These are phyloP conservation scores for Fusarium tricinctum DNA, from an alignment of 2,329 filamentous ascomycete species.

Conservation along the genomic window DNA sequence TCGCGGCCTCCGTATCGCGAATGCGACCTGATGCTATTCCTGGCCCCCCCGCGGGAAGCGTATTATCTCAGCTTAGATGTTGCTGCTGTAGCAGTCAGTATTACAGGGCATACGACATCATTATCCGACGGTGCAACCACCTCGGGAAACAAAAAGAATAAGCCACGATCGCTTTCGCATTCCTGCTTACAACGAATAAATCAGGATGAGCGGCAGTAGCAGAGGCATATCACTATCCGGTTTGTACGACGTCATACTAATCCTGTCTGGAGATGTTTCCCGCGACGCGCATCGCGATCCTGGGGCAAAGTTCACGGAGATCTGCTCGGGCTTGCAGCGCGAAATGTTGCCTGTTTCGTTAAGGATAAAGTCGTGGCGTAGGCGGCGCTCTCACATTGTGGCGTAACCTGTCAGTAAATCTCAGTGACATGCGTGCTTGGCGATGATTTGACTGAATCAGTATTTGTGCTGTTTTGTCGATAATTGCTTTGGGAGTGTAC, in stretches of 20 bases:
- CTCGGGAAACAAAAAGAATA: conserved; percentile 1
- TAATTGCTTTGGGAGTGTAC: conserved; percentile 1
- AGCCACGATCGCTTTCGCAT: conserved; percentile 33
- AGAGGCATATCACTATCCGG: conserved; percentile 6
- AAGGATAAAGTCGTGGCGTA: conserved; percentile 26
- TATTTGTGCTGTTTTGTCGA: not conserved
- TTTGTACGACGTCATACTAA: conserved; percentile 26
- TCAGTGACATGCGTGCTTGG: conserved; percentile 24
- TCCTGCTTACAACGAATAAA: not conserved
- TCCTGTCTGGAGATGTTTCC: not conserved
- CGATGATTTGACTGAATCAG: not conserved
- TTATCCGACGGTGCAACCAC: conserved; percentile 23
- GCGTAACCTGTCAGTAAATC: conserved; percentile 1
- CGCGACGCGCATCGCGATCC: conserved; percentile 20
- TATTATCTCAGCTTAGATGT: conserved; percentile 16
- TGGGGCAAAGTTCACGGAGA: conserved; percentile 5
- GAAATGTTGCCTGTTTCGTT: conserved; percentile 21
- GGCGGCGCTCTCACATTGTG: conserved; percentile 31
- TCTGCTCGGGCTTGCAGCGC: conserved; percentile 14
- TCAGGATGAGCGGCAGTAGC: conserved; percentile 14
- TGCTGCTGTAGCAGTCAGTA: not conserved
- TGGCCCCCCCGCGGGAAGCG: conserved; percentile 9
- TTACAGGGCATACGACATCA: conserved; percentile 8
- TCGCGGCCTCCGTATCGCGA: conserved; percentile 24
- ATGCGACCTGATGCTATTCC: conserved; percentile 38